These are phyloP conservation scores for Wickerhamiella lipophila DNA, from an alignment of 805 yeast species.

Conservation along the genomic window DNA sequence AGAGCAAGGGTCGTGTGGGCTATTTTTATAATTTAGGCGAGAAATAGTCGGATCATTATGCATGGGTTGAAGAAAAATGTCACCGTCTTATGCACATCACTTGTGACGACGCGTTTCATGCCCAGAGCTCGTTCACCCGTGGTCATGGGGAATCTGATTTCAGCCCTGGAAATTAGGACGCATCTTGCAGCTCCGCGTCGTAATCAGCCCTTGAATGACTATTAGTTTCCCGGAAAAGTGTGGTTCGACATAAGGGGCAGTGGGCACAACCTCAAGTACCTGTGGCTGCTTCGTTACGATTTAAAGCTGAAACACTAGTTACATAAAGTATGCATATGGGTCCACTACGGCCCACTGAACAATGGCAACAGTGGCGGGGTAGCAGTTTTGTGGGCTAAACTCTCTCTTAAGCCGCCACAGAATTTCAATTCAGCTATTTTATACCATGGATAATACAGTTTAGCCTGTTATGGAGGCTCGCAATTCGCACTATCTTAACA, in stretches of 20 bases:
- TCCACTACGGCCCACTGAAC: not conserved
- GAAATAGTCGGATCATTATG: not conserved
- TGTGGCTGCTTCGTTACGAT: constrained; percentile 2
- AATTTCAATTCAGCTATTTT: too few relatives aligned
- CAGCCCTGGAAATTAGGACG: not conserved
- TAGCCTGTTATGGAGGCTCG: too few relatives aligned
- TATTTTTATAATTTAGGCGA: not conserved
- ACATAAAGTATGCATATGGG: constrained; percentile 1
- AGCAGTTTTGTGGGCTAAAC: too few relatives aligned
- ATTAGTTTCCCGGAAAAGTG: too few relatives aligned
- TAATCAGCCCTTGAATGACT: not conserved
- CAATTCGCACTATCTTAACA: too few relatives aligned
- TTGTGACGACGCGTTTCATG: not conserved
- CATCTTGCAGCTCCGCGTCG: not conserved
- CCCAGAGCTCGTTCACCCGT: not conserved
- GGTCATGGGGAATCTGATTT: not conserved
- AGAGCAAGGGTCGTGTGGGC: not conserved
- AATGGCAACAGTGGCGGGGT: not conserved
- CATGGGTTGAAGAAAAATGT: not conserved
- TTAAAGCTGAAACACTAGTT: constrained; percentile 1
- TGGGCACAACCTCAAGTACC: not conserved
- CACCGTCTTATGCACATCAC: not conserved
- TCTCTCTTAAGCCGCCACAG: too few relatives aligned
- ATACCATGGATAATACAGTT: too few relatives aligned
- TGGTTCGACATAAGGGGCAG: too few relatives aligned